Conservation (phyloP, 805 yeast species). For the Alloascoidea africana region DNA sequence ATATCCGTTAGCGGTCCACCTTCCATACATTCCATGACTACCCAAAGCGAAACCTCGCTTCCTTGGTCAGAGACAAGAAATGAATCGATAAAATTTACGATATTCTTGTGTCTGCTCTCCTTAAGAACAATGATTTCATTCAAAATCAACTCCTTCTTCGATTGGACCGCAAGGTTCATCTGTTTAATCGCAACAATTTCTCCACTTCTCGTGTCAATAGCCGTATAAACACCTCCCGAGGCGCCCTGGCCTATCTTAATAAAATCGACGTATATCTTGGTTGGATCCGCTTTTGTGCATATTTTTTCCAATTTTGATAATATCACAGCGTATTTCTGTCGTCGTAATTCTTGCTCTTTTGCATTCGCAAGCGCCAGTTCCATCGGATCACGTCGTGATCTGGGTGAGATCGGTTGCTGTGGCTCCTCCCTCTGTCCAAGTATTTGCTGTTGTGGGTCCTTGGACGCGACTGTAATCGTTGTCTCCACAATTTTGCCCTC, state of each 20-base stretch:
- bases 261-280: constrained; percentile 41
- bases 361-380: too few relatives aligned
- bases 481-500: neutral
- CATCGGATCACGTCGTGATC: constrained; percentile 2
- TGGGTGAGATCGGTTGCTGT: neutral
- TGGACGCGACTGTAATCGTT: neutral
- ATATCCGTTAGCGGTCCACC: constrained; percentile 96
- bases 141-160: constrained; percentile 86
- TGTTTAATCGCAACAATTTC: constrained; percentile 85
- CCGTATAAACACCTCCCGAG: constrained; percentile 87
- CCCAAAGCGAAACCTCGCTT: too few relatives aligned
- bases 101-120: constrained; percentile 77
- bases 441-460: neutral
- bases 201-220: too few relatives aligned
- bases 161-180: constrained; percentile 90
- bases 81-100: constrained; percentile 87
- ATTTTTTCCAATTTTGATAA: constrained; percentile 57
- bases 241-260: constrained; percentile 83
- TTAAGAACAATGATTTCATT: constrained; percentile 95
- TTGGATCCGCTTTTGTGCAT: constrained; percentile 80
- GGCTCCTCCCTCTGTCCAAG: neutral
- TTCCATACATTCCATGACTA: constrained; percentile 97
- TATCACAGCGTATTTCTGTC: constrained; percentile 54
- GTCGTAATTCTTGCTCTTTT: constrained; percentile 71
- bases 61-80: constrained; percentile 39